These are phyloP conservation scores for Amyloporia xantha DNA, from an alignment of 768 basidiomycete species.

Conservation along the genomic window DNA sequence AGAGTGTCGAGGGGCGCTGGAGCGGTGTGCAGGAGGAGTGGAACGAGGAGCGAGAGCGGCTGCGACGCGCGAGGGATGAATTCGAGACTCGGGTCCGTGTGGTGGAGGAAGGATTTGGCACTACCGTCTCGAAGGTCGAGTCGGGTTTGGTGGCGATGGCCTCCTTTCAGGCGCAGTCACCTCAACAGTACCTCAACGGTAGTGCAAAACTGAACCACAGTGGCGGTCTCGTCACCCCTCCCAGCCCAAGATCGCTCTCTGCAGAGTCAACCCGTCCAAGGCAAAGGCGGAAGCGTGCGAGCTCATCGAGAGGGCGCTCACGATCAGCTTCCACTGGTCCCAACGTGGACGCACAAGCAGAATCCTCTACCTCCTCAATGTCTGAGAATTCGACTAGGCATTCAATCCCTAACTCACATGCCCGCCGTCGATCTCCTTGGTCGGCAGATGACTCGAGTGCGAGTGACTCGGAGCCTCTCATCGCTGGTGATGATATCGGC, in stretches of 20 bases:
- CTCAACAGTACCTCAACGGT: constrained; percentile 29
- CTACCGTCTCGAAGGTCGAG: constrained; percentile 32
- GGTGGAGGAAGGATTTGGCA: constrained; percentile 50
- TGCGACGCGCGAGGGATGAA: constrained; percentile 68
- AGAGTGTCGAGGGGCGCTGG: constrained; percentile 76
- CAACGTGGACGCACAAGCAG: constrained; percentile 3
- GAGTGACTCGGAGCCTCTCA: constrained; percentile 16
- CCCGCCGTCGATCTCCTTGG: constrained; percentile 21
- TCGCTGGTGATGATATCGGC: constrained; percentile 10
- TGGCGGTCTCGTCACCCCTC: constrained; percentile 65
- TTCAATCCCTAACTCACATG: constrained; percentile 9
- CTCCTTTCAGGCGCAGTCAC: constrained; percentile 29
- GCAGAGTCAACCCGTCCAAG: constrained; percentile 43
- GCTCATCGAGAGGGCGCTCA: constrained; percentile 34
- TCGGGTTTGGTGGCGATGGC: constrained; percentile 26
- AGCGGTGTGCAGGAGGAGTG: constrained; percentile 72
- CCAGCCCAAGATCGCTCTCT: constrained; percentile 66
- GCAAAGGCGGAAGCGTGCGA: constrained; percentile 17
- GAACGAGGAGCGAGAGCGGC: constrained; percentile 70
- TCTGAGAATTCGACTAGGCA: not conserved
- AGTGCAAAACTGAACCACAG: constrained; percentile 22
- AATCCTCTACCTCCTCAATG: constrained; percentile 3
- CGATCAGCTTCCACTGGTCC: constrained; percentile 26
- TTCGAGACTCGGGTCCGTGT: constrained; percentile 62
- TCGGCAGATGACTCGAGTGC: constrained; percentile 19